Percentiles rank a stretch among this genome's conserved stretches.
phyloP scores from a whole-genome alignment of 2,329 filamentous ascomycete species.

The Aaosphaeria pasadenensis region DNA sequence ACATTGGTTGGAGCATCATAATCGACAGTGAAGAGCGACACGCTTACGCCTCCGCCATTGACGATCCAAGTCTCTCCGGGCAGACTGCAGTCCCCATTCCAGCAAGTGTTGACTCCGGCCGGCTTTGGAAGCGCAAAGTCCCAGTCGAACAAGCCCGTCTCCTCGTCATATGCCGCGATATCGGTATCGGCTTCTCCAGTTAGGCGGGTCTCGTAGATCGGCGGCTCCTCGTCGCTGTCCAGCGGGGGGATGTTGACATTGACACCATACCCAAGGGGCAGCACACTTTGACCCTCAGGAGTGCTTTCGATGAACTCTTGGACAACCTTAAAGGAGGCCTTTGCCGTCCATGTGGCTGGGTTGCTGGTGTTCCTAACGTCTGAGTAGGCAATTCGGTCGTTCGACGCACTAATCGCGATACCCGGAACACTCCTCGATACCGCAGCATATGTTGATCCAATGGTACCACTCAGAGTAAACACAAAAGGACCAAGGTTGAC shows the following conservation, averaged over 20 bases:
- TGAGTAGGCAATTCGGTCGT: slow-evolving; percentile 42
- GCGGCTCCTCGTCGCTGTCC: slow-evolving; percentile 39
- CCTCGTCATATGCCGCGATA: slow-evolving; percentile 44
- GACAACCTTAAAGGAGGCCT: slow-evolving; percentile 45
- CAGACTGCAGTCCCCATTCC: slow-evolving; percentile 52
- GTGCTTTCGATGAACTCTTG: slow-evolving; percentile 44
- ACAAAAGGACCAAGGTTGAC: slow-evolving; percentile 53
- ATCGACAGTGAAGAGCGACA: slow-evolving; percentile 51
- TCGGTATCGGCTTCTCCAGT: slow-evolving; percentile 50
- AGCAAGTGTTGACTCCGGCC: slow-evolving; percentile 50
- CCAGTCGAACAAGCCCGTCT: slow-evolving; percentile 46
- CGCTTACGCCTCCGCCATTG: slow-evolving; percentile 40
- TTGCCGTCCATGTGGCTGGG: slow-evolving; percentile 45
- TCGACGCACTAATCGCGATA: slow-evolving; percentile 48
- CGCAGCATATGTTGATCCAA: slow-evolving; percentile 51
- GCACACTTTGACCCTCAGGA: slow-evolving; percentile 21
- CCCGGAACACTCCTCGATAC: slow-evolving; percentile 50
- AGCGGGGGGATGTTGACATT: slow-evolving; percentile 51
- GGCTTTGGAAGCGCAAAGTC: slow-evolving; percentile 48
- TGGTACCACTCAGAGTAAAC: slow-evolving; percentile 16
- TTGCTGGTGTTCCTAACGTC: slow-evolving; percentile 42
- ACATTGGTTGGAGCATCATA: slow-evolving; percentile 45
- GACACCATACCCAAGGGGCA: slow-evolving; percentile 53
- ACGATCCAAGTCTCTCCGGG: slow-evolving; percentile 52
- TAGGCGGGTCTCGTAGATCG: slow-evolving; percentile 48